Conservation (phyloP, 805 yeast species). For the Cyberlindnera meyerae region DNA sequence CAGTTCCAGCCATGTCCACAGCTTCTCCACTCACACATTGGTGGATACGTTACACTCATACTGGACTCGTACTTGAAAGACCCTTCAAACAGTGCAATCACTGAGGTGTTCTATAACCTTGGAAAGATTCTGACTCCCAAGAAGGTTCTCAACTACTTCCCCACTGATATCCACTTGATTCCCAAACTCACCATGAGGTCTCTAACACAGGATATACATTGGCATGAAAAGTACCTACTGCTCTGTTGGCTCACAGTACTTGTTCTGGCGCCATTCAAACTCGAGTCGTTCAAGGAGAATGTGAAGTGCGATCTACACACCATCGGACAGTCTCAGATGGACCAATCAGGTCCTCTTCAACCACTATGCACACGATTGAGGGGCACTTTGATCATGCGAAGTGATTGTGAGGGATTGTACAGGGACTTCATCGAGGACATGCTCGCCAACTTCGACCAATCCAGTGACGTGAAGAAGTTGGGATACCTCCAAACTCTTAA, state of each 20-base stretch:
- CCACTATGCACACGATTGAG: constrained; percentile 28
- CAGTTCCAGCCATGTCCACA: constrained; percentile 54
- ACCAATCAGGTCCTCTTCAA: constrained; percentile 37
- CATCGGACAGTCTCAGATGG: constrained; percentile 7
- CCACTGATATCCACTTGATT: constrained; percentile 53
- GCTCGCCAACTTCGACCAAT: constrained; percentile 11
- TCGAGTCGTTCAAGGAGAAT: constrained; percentile 35
- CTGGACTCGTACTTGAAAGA: constrained; percentile 25
- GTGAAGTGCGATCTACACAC: constrained; percentile 32
- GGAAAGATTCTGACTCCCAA: constrained; percentile 66
- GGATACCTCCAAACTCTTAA: constrained; percentile 20
- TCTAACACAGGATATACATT: constrained; percentile 18
- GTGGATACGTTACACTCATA: constrained; percentile 3
- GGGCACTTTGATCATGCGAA: constrained; percentile 29
- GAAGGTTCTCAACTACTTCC: constrained; percentile 50
- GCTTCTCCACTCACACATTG: constrained; percentile 40
- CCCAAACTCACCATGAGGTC: constrained; percentile 25
- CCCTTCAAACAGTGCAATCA: neutral
- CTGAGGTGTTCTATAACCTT: constrained; percentile 48
- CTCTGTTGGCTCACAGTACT: constrained; percentile 71
- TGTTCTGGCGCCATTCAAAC: constrained; percentile 68
- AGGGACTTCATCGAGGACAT: constrained; percentile 15
- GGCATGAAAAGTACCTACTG: constrained; percentile 47
- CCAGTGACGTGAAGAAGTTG: constrained; percentile 3
- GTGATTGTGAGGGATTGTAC: constrained; percentile 16